Percentiles rank a stretch among this genome's conserved stretches.
Conservation (phyloP, 257 asterid species). For the Ophiorrhiza pumila region DNA sequence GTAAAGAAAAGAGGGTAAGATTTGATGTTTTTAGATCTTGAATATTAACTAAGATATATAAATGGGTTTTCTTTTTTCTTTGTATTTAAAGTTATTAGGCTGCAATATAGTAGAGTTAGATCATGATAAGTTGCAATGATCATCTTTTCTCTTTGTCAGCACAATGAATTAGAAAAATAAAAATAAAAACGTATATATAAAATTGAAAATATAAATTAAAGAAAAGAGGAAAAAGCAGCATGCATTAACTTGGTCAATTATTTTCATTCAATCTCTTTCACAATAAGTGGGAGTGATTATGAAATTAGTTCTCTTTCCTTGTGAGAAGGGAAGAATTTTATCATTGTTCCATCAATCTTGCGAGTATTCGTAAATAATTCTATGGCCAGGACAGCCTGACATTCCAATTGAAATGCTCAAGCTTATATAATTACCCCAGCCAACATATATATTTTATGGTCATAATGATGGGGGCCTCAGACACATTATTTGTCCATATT, state of each 20-base stretch:
- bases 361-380: background rate
- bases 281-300: background rate
- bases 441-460: background rate
- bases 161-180: background rate
- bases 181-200: background rate
- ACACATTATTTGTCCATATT: constrained; percentile 33
- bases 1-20: no score
- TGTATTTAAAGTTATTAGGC: no score
- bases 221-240: no score
- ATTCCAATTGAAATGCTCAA: constrained; percentile 27
- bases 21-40: no score
- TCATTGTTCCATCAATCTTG: background rate
- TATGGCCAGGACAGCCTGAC: constrained; percentile 28
- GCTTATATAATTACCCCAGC: constrained; percentile 18
- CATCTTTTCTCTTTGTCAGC: no score
- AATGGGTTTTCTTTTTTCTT: no score
- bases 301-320: background rate
- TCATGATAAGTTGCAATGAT: no score
- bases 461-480: constrained; percentile 32
- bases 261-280: background rate
- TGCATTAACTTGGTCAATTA: no score
- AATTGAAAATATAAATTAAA: no score
- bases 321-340: background rate
- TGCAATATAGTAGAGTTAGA: no score
- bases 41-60: no score